Conservation (phyloP, 345 rosid species). For the Citrus unshiu region DNA sequence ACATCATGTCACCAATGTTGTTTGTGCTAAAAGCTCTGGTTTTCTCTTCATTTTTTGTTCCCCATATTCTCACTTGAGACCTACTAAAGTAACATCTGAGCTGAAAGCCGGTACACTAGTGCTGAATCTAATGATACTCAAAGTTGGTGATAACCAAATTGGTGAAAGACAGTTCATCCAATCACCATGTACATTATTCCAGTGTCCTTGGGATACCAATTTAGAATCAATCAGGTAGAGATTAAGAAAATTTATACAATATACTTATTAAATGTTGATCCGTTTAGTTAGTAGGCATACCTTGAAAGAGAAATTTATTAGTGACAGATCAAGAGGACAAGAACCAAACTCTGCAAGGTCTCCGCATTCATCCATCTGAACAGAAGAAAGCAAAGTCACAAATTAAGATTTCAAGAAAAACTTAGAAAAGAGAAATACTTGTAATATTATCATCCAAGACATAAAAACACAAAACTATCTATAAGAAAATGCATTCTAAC, state of each 20-base stretch:
- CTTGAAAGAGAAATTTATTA: constrained; percentile 79
- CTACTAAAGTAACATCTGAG: background rate
- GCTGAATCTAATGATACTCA: background rate
- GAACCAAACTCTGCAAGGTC: constrained; percentile 53
- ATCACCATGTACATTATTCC: background rate
- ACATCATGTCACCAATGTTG: background rate
- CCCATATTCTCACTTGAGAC: background rate
- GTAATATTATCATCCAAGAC: background rate
- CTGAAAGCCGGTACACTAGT: background rate
- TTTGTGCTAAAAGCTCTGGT: background rate
- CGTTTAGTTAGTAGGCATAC: constrained; percentile 24
- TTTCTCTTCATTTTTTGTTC: background rate
- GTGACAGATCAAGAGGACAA: constrained; percentile 53
- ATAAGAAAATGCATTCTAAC: background rate
- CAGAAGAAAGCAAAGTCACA: background rate
- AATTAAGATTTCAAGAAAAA: background rate
- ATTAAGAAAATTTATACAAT: background rate
- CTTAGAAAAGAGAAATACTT: background rate
- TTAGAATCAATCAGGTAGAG: background rate
- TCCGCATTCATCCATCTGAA: constrained; percentile 65
- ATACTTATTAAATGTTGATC: background rate
- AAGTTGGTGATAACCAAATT: background rate
- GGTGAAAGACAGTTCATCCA: background rate
- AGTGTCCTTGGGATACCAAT: background rate
- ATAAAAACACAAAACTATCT: background rate